Percentiles rank a stretch among this genome's conserved stretches.
phyloP scores from a whole-genome alignment of 1,139 yeast species.

The Scheffersomyces cryptocercus region DNA sequence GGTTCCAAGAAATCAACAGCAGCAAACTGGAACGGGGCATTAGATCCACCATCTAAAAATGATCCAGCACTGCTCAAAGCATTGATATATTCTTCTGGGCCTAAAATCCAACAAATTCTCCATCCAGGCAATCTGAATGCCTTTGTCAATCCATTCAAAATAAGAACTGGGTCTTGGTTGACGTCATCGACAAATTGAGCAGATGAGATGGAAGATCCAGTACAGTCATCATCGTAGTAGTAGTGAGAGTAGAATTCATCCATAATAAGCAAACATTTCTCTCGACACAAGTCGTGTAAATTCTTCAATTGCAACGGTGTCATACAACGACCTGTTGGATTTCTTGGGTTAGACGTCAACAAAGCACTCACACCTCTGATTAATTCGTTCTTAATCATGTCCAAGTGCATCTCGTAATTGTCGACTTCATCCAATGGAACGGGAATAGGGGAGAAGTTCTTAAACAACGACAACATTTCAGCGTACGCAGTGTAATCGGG shows the following conservation, averaged over 20 bases:
- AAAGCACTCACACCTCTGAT: conserved; percentile 64
- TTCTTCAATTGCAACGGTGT: conserved; percentile 51
- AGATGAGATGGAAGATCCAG: conserved; percentile 58
- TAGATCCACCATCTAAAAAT: conserved; percentile 65
- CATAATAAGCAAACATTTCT: conserved; percentile 61
- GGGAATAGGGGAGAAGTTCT: conserved; percentile 68
- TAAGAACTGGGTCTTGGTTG: conserved; percentile 61
- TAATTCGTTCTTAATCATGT: conserved; percentile 56
- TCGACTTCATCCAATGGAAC: conserved; percentile 64
- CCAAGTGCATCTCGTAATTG: conserved; percentile 60
- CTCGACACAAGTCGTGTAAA: conserved; percentile 59
- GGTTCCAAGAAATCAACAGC: conserved; percentile 63
- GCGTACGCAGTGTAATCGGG: conserved; percentile 75
- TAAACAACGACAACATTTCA: conserved; percentile 68
- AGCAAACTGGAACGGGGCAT: conserved; percentile 65
- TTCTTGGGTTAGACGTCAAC: conserved; percentile 65
- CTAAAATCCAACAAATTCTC: conserved; percentile 70
- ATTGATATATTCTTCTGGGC: conserved; percentile 63
- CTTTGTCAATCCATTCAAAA: conserved; percentile 65
- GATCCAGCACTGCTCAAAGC: conserved; percentile 66
- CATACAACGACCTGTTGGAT: conserved; percentile 66
- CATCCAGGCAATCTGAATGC: conserved; percentile 70
- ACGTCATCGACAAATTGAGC: conserved; percentile 61
- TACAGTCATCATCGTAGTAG: conserved; percentile 59
- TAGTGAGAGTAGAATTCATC: conserved; percentile 69